Percentiles rank a stretch among this genome's conserved stretches.
Conservation (phyloP, 75 land plant genomes). For the Cupressus sempervirens region DNA sequence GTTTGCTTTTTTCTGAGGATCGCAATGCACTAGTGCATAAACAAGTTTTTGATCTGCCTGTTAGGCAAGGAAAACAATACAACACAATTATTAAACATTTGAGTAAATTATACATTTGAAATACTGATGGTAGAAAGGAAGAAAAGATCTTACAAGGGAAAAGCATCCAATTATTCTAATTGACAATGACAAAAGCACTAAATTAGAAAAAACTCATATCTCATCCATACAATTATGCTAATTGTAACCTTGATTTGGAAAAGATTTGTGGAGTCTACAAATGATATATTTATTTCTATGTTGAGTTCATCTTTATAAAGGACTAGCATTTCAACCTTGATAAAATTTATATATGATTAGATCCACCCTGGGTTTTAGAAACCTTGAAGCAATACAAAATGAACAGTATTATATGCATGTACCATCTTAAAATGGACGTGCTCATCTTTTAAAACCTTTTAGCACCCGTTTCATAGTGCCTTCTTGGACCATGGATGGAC, state of each 20-base stretch:
- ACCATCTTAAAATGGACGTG: too few relatives aligned
- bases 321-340: not conserved
- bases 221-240: not conserved
- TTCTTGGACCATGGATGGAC: too few relatives aligned
- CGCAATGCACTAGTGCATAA: slow-evolving; percentile 83
- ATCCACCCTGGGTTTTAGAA: not conserved
- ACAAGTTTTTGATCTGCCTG: slow-evolving; percentile 96
- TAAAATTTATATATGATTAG: not conserved
- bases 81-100: slow-evolving; percentile 1
- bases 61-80: slow-evolving; percentile 9
- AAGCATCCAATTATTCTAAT: not conserved
- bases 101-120: not conserved
- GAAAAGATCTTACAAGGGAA: not conserved
- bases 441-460: too few relatives aligned
- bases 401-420: not conserved
- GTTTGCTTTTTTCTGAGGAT: slow-evolving; percentile 61
- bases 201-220: not conserved
- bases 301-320: not conserved
- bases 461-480: too few relatives aligned
- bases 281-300: not conserved
- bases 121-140: not conserved
- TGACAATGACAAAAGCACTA: not conserved
- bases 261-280: not conserved
- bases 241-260: not conserved
- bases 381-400: not conserved